Evolutionary conservation across 1,284 basidiomycete genomes (phyloP).

Genomic region (Moesziomyces aphidis): DNA sequence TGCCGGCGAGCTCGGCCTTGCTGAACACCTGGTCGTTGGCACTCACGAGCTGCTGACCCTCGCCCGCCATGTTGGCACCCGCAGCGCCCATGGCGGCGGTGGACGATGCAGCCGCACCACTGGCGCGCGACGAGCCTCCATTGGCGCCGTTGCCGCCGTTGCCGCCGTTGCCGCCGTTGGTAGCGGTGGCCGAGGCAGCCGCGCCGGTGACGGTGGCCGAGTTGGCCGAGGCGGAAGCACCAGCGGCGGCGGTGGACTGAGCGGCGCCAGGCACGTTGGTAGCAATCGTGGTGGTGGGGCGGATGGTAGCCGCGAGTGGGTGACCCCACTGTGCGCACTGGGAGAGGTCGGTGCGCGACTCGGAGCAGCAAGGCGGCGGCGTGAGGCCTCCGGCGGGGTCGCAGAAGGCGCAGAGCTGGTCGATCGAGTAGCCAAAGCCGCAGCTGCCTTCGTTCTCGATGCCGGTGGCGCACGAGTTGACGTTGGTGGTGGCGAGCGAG

Average conservation of each 20-base stretch:
- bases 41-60: conserved; percentile 32
- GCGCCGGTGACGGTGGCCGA: conserved; percentile 28
- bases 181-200: conserved; percentile 16
- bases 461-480: conserved; percentile 68
- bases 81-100: conserved; percentile 5
- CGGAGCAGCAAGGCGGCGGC: conserved; percentile 56
- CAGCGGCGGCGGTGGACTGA: conserved; percentile 19
- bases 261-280: conserved; percentile 35
- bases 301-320: conserved; percentile 52
- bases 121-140: conserved; percentile 11
- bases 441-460: conserved; percentile 70
- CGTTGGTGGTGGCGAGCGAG: conserved; percentile 68
- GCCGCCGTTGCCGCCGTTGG: background rate
- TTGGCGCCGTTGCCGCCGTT: background rate
- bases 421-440: conserved; percentile 68
- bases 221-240: conserved; percentile 17
- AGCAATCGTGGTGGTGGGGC: conserved; percentile 47
- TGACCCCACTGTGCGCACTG: conserved; percentile 56
- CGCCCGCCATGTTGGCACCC: conserved; percentile 23
- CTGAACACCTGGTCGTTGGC: conserved; percentile 34
- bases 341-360: conserved; percentile 52
- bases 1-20: conserved; percentile 49
- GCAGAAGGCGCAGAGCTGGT: conserved; percentile 69
- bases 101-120: conserved; percentile 15
- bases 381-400: conserved; percentile 53